Base-by-base conservation (phyloP, 768 basidiomycete genomes). In the Ramaria sp. region DNA sequence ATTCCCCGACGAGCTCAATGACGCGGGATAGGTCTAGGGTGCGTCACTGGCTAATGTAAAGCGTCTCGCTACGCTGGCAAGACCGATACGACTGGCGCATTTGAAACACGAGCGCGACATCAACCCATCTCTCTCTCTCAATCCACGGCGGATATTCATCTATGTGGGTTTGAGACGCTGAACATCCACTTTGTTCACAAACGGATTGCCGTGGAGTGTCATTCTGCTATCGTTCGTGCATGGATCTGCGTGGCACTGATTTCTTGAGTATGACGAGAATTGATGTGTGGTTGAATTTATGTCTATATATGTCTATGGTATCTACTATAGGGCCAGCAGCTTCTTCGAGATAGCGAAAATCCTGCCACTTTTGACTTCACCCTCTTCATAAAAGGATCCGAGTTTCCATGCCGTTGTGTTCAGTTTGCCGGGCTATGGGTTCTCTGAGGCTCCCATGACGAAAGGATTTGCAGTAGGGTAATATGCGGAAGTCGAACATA, bases 381-480 rank as follows among this genome's bases (percentile, higher is more conserved):
- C 54, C 20, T 65, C 68, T 0, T 70, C 73, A 1, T 54, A 69
- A 1, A 67, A 72, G 0, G 71, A 77, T 4, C 82, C 82, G 1
- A 78, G 74, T 51, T 85, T 86, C 64, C 80, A 84, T 60, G 79
- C 86, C 20, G 80, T 86, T 0, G 78, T 77, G 0, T 60, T 75
- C 37, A 78, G 82, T 61, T 61, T 84, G 15, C 84, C 82, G 9
- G 81, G 80, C 0, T 85, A 68, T 65, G 83, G 80, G 0, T 84
- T 83, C 66, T 83, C 83, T 0, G 74, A 80, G 43, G 79, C 75
- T 0, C 75, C 79, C 0, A 77, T 65, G 50, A 77, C 76, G 63
- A 72, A 27, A 58, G 81, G 81, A 0, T 84, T 84, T 59, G 9
- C 33, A 34, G 19, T 19, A 5, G 13, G 1, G 7, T 34, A 52